These are phyloP conservation scores for Biscutella laevigata DNA, from an alignment of 441 rosid genomes.

Conservation along the genomic window DNA sequence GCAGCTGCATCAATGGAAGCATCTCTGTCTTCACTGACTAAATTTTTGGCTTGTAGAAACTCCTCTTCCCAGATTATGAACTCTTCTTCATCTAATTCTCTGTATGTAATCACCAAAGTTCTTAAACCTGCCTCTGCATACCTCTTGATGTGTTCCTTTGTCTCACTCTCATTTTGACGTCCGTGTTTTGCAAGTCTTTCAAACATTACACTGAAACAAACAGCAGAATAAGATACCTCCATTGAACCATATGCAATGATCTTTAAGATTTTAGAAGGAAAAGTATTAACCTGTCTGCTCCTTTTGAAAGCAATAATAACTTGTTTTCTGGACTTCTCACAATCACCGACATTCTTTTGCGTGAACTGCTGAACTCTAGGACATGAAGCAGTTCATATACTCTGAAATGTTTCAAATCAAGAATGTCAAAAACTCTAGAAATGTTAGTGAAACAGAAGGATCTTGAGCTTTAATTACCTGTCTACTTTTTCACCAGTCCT, in stretches of 20 bases:
- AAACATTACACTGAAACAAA: slow-evolving; percentile 62
- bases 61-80: slow-evolving; percentile 45
- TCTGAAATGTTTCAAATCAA: slow-evolving; percentile 27
- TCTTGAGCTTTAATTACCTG: slow-evolving; percentile 33
- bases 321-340: slow-evolving; percentile 47
- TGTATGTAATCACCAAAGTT: slow-evolving; percentile 68
- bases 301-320: slow-evolving; percentile 69
- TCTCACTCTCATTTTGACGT: slow-evolving; percentile 37
- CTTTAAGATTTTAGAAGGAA: not conserved
- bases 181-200: slow-evolving; percentile 61
- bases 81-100: slow-evolving; percentile 53
- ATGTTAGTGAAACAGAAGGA: not conserved
- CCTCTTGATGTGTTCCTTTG: slow-evolving; percentile 50
- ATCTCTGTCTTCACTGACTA: slow-evolving; percentile 54
- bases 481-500: slow-evolving; percentile 32
- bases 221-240: slow-evolving; percentile 1
- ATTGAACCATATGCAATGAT: not conserved
- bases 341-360: slow-evolving; percentile 88
- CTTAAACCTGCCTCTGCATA: slow-evolving; percentile 86
- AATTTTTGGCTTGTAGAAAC: slow-evolving; percentile 53
- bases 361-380: slow-evolving; percentile 77
- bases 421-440: not conserved
- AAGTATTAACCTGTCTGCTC: slow-evolving; percentile 70
- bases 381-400: slow-evolving; percentile 57
- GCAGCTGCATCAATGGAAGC: slow-evolving; percentile 48